A percentile compares a stretch with the other conserved stretches of the same genome.
phyloP scores from a whole-genome alignment of 129 eudicot species.

The Helichrysum umbraculigerum region DNA sequence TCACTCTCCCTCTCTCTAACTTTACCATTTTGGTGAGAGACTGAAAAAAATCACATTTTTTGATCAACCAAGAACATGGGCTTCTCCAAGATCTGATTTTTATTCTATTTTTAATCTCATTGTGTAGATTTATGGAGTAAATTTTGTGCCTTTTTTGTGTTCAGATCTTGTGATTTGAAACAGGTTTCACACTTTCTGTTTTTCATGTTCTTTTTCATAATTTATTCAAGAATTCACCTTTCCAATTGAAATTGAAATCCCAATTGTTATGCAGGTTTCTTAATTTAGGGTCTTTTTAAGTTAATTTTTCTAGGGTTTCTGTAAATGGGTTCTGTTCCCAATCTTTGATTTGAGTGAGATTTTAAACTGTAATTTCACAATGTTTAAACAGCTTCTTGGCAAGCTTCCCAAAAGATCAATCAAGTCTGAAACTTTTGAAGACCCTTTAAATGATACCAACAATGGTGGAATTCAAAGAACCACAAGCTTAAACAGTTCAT shows the following conservation, averaged over 20 bases:
- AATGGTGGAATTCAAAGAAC: conserved; percentile 41
- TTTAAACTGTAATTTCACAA: conserved; percentile 19
- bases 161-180: conserved; percentile 33
- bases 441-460: conserved; percentile 34
- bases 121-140: conserved; percentile 19
- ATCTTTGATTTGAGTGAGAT: conserved; percentile 30
- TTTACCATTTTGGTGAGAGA: conserved; percentile 36
- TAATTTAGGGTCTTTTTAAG: conserved; percentile 20
- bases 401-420: conserved; percentile 70
- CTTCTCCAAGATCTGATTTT: conserved; percentile 36
- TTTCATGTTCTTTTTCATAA: conserved; percentile 11
- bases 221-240: conserved; percentile 17
- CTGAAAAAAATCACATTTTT: conserved; percentile 20
- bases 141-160: conserved; percentile 17
- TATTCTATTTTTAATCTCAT: conserved; percentile 1
- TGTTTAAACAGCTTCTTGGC: conserved; percentile 77
- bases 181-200: conserved; percentile 19
- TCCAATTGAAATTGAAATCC: conserved; percentile 15
- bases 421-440: conserved; percentile 50
- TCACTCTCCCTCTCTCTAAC: conserved; percentile 36
- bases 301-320: conserved; percentile 26
- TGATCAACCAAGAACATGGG: conserved; percentile 31
- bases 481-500: conserved; percentile 34
- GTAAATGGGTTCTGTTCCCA: conserved; percentile 16
- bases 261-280: conserved; percentile 18